A percentile compares a stretch with the other conserved stretches of the same genome.
Conservation (phyloP, 768 basidiomycete species). For the Agaricus sinodeliciosus region DNA sequence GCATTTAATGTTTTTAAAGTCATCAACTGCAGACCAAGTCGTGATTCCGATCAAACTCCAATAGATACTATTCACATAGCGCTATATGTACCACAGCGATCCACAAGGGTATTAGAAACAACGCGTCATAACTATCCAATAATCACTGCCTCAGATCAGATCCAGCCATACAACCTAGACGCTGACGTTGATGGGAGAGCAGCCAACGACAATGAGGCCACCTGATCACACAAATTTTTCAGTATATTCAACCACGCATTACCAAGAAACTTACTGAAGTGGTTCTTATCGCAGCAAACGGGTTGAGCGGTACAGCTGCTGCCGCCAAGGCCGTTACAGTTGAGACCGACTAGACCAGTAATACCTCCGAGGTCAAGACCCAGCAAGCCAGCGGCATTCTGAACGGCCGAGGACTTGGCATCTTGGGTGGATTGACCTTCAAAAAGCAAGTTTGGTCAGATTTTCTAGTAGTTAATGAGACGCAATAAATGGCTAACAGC, state of each 20-base stretch:
- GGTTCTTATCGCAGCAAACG: constrained; percentile 4
- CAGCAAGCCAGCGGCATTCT: neutral
- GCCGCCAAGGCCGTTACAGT: constrained; percentile 5
- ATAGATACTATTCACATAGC: too few relatives aligned
- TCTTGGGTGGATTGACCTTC: neutral
- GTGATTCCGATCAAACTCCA: too few relatives aligned
- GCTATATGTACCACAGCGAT: neutral
- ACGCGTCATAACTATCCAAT: neutral
- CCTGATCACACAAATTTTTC: neutral
- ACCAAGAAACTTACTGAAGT: constrained; percentile 4
- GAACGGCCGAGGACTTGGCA: neutral
- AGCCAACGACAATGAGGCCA: constrained; percentile 8
- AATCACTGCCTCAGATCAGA: neutral
- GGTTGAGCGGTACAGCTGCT: constrained; percentile 7
- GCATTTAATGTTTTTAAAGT: too few relatives aligned
- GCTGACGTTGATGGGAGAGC: constrained; percentile 10
- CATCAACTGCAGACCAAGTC: too few relatives aligned
- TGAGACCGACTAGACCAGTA: constrained; percentile 6
- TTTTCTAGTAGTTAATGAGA: neutral
- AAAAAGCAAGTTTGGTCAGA: neutral
- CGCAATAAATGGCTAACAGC: constrained; percentile 5
- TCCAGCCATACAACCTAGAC: neutral
- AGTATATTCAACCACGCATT: neutral
- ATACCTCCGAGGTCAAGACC: constrained; percentile 1
- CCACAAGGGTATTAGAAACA: neutral